phyloP scores from a whole-genome alignment of 1,284 basidiomycete genomes.

The Malassezia furfur region DNA sequence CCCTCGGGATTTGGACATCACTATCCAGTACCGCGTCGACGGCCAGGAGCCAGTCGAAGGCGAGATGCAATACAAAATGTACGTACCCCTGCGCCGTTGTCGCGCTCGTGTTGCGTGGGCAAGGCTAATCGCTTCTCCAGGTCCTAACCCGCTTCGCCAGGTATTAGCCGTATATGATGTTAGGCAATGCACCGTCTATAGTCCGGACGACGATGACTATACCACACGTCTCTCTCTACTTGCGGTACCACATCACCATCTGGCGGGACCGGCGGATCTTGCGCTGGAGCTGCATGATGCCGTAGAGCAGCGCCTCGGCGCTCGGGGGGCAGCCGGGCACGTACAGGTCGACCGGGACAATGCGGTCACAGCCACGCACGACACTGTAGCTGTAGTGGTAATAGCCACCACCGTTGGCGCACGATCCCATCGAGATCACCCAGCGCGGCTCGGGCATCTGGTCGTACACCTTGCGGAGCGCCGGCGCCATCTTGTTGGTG shows the following conservation, averaged over 20 bases:
- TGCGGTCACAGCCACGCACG: conserved; percentile 96
- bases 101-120: not conserved
- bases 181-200: not conserved
- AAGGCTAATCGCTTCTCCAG: conserved; percentile 2
- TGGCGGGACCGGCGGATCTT: conserved; percentile 90
- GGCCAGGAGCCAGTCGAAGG: conserved; percentile 23
- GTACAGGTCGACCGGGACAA: conserved; percentile 88
- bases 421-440: conserved; percentile 99
- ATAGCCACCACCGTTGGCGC: conserved; percentile 96
- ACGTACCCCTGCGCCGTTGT: conserved; percentile 8
- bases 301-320: conserved; percentile 71
- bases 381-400: conserved; percentile 94
- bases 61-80: conserved; percentile 46
- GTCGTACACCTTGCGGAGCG: conserved; percentile 37
- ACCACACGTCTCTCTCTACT: conserved; percentile 20
- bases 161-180: not conserved
- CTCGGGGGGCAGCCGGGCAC: conserved; percentile 73
- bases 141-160: conserved; percentile 8
- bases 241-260: conserved; percentile 72
- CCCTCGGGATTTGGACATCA: conserved; percentile 45
- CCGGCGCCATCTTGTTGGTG: conserved; percentile 99
- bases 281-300: conserved; percentile 74
- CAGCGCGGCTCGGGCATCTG: conserved; percentile 54
- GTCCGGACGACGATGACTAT: not conserved
- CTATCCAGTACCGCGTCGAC: conserved; percentile 34